These are phyloP conservation scores for Crucibulum laeve DNA, from an alignment of 768 basidiomycete genomes.

Conservation along the genomic window DNA sequence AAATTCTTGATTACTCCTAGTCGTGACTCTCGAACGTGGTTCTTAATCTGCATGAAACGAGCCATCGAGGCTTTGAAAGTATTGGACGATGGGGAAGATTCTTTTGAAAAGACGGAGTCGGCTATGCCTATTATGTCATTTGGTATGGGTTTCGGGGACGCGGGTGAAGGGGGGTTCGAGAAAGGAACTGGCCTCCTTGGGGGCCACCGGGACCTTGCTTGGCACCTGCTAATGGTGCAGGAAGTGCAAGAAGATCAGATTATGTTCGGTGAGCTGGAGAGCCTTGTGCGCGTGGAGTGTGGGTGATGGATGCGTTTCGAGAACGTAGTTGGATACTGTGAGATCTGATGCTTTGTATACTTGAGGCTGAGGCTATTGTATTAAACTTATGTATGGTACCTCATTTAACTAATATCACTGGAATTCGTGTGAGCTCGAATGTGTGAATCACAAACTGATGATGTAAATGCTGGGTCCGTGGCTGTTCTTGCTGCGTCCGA, in stretches of 20 bases:
- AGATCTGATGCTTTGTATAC: too few relatives aligned
- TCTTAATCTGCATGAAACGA: slow-evolving; percentile 54
- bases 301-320: slow-evolving; percentile 27
- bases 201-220: slow-evolving; percentile 65
- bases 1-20: slow-evolving; percentile 49
- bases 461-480: too few relatives aligned
- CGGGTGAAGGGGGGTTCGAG: slow-evolving; percentile 59
- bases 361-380: too few relatives aligned
- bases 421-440: too few relatives aligned
- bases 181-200: slow-evolving; percentile 74
- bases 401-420: too few relatives aligned
- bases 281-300: slow-evolving; percentile 69
- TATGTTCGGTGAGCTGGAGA: slow-evolving; percentile 78
- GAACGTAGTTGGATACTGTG: too few relatives aligned
- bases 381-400: too few relatives aligned
- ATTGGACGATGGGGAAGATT: slow-evolving; percentile 71
- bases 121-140: slow-evolving; percentile 63
- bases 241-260: slow-evolving; percentile 60
- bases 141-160: slow-evolving; percentile 83
- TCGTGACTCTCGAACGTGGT: slow-evolving; percentile 48
- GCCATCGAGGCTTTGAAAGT: slow-evolving; percentile 76
- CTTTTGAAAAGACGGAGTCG: slow-evolving; percentile 64
- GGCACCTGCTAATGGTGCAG: slow-evolving; percentile 67
- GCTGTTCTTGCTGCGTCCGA: too few relatives aligned
- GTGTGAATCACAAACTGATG: too few relatives aligned